phyloP scores from a whole-genome alignment of 306 rosid species.

The Prunus davidiana region DNA sequence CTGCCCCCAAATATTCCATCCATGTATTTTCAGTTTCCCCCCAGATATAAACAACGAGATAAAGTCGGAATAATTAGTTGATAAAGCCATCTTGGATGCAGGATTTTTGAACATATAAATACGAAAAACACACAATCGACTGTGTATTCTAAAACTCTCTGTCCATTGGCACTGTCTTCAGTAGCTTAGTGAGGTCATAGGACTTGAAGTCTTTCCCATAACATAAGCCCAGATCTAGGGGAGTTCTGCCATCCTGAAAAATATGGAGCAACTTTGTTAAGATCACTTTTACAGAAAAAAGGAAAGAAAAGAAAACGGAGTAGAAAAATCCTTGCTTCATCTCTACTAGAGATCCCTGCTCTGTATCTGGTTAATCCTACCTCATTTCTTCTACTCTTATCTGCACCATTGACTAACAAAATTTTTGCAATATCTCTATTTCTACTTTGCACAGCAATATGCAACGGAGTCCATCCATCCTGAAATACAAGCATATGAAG shows the following conservation, averaged over 20 bases:
- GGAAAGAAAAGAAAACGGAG: not conserved
- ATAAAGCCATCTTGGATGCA: constrained; percentile 11
- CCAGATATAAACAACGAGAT: not conserved
- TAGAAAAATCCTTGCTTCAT: not conserved
- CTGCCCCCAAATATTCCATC: not conserved
- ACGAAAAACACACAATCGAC: constrained; percentile 1
- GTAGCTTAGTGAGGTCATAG: constrained; percentile 68
- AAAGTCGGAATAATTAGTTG: not conserved
- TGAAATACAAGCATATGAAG: constrained; percentile 24
- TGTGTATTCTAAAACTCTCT: constrained; percentile 33
- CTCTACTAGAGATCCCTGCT: not conserved
- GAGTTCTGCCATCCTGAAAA: constrained; percentile 81
- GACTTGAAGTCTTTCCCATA: constrained; percentile 91
- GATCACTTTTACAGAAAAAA: not conserved
- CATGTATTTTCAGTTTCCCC: not conserved
- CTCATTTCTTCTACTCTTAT: constrained; percentile 68
- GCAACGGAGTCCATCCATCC: constrained; percentile 98
- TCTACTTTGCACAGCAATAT: constrained; percentile 80
- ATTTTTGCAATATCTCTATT: constrained; percentile 77
- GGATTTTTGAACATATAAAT: constrained; percentile 4
- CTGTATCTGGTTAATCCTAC: constrained; percentile 34
- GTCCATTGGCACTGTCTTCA: constrained; percentile 53
- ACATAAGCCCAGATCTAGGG: constrained; percentile 75
- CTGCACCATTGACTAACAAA: constrained; percentile 81
- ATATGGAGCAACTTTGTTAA: constrained; percentile 16